phyloP scores from a whole-genome alignment of 2,329 filamentous ascomycete species.

The Paracorniculantispora psalliotae region DNA sequence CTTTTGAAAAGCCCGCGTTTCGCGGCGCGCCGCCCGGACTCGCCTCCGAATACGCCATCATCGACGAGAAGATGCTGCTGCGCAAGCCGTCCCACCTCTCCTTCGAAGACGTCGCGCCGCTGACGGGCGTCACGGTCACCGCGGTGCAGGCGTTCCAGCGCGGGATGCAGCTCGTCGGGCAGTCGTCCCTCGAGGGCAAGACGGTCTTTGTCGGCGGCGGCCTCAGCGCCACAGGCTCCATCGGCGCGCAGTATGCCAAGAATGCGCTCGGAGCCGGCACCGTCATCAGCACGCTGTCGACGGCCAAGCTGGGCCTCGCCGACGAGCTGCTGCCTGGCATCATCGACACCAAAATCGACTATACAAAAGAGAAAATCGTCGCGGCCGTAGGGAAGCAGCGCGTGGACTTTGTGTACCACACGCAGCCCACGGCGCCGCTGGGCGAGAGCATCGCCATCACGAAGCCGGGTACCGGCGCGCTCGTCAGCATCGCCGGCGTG shows the following conservation, averaged over 20 bases:
- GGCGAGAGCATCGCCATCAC: conserved; percentile 34
- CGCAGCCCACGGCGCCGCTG: conserved; percentile 34
- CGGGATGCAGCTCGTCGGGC: conserved; percentile 33
- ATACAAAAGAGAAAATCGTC: conserved; percentile 37
- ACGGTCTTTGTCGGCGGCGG: conserved; percentile 48
- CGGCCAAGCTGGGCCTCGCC: conserved; percentile 43
- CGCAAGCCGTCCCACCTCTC: conserved; percentile 27
- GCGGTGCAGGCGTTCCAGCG: conserved; percentile 39
- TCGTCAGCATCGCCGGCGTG: conserved; percentile 37
- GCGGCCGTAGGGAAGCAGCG: conserved; percentile 33
- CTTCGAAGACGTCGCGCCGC: conserved; percentile 33
- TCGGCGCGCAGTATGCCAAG: conserved; percentile 45
- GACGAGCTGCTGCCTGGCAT: conserved; percentile 36
- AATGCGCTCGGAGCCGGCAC: conserved; percentile 42
- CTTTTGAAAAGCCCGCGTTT: conserved; percentile 34
- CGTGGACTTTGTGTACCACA: conserved; percentile 49
- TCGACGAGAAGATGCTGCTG: conserved; percentile 30
- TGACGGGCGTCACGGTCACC: conserved; percentile 35
- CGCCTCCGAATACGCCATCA: conserved; percentile 37
- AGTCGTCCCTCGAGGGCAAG: conserved; percentile 40
- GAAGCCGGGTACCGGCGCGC: conserved; percentile 32
- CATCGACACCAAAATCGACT: conserved; percentile 49
- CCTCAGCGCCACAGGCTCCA: conserved; percentile 42
- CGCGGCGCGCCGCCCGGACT: conserved; percentile 25
- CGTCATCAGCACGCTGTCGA: conserved; percentile 49